phyloP scores from a whole-genome alignment of 805 yeast genomes.

The Cyberlindnera xishuangbannaensis region DNA sequence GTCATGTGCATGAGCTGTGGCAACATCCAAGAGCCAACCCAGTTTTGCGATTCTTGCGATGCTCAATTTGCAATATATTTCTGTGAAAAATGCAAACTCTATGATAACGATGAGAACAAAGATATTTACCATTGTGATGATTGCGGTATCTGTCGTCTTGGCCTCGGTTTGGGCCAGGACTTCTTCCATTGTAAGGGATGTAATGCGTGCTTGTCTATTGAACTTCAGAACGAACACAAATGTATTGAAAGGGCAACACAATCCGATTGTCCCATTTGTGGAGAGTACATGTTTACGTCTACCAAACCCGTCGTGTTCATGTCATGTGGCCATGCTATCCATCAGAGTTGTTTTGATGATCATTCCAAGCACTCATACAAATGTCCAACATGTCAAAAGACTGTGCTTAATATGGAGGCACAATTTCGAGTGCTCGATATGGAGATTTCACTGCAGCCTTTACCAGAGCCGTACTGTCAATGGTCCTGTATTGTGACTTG shows the following conservation, averaged over 20 bases:
- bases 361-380: slow-evolving; percentile 79
- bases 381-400: slow-evolving; percentile 85
- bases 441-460: slow-evolving; percentile 68
- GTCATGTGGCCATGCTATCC: slow-evolving; percentile 94
- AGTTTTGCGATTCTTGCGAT: slow-evolving; percentile 65
- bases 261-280: slow-evolving; percentile 90
- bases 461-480: slow-evolving; percentile 72
- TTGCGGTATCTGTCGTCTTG: slow-evolving; percentile 90
- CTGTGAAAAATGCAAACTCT: slow-evolving; percentile 72
- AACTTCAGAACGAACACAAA: slow-evolving; percentile 66
- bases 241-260: slow-evolving; percentile 87
- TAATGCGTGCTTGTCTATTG: slow-evolving; percentile 81
- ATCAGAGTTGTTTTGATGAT: slow-evolving; percentile 76
- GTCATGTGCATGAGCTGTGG: slow-evolving; percentile 79
- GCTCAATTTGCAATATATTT: slow-evolving; percentile 66
- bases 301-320: slow-evolving; percentile 80
- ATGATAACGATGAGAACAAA: slow-evolving; percentile 74
- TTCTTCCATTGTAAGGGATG: slow-evolving; percentile 89
- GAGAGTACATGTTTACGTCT: slow-evolving; percentile 83
- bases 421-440: slow-evolving; percentile 82
- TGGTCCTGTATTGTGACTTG: slow-evolving; percentile 77
- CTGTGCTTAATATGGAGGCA: slow-evolving; percentile 82
- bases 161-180: slow-evolving; percentile 82
- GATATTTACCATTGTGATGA: slow-evolving; percentile 88
- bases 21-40: slow-evolving; percentile 67